Evolutionary conservation across 768 basidiomycete species (phyloP), one percentile per base, ranked within the genome.

Genomic region (Tylopilus felleus): DNA sequence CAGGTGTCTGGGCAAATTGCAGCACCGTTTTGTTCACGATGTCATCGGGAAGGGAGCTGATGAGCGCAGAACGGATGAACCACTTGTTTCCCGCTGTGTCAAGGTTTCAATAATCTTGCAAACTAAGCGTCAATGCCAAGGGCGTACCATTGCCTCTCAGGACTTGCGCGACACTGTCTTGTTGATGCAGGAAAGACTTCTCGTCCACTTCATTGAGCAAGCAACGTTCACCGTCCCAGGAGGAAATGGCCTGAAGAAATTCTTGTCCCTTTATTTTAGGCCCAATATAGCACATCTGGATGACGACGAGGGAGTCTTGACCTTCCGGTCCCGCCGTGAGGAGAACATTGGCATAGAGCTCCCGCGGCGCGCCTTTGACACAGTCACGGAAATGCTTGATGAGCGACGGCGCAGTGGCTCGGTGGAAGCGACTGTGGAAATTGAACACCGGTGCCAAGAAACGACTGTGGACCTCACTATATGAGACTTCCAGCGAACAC

Each of bases 301-400:
- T 83, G 35, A 95, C 90, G 54, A 93, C 81, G 41, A 97, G 82
- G 16, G 90, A 93, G 59, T 90, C 89, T 60, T 88, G 80, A 47
- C 84, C 84, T 10, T 82, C 84, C 5, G 93, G 92, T 8, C 94
- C 93, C 0, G 94, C 93, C 3, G 94, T 96, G 51, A 96, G 79
- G 50, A 96, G 81, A 31, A 93, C 82, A 65, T 95, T 96, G 35
- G 90, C 88, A 67, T 97, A 97, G 17, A 95, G 80, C 63, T 92
- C 87, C 10, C 88, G 80, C 1, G 93, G 91, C 13, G 90, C 89
- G 38, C 85, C 84, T 65, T 95, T 95, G 74, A 95, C 81, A 64
- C 92, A 94, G 69, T 97, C 94, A 23, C 94, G 84, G 74, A 93
- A 92, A 71, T 96, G 94, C 59, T 85, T 87, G 66, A 97, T 84